phyloP scores from a whole-genome alignment of 2,329 filamentous ascomycete genomes.

The Penicillium expansum region DNA sequence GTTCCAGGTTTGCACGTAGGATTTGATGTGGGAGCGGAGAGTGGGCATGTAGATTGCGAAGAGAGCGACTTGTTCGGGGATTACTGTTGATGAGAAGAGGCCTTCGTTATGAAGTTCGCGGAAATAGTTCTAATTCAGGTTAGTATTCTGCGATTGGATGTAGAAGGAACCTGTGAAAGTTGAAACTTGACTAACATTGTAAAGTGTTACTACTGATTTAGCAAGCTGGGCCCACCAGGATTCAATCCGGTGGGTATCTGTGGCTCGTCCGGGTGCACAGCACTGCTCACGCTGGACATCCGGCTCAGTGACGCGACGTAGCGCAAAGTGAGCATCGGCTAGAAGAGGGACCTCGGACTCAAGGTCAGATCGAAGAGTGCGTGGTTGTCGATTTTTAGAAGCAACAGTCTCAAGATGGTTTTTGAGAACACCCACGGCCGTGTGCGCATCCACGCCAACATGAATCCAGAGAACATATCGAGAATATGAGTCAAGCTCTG shows the following conservation, averaged over 20 bases:
- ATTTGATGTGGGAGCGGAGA: slow-evolving; percentile 5
- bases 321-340: slow-evolving; percentile 7
- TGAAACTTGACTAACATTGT: slow-evolving; percentile 2
- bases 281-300: slow-evolving; percentile 6
- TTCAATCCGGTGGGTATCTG: slow-evolving; percentile 15
- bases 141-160: neutral
- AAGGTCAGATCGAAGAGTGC: slow-evolving; percentile 10
- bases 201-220: slow-evolving; percentile 3
- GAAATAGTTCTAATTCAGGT: slow-evolving; percentile 11
- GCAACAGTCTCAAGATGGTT: slow-evolving; percentile 14
- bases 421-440: slow-evolving; percentile 17
- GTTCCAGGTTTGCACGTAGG: slow-evolving; percentile 13
- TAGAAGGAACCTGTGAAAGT: neutral
- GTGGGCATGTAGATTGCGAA: slow-evolving; percentile 12
- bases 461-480: slow-evolving; percentile 24
- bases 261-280: slow-evolving; percentile 9
- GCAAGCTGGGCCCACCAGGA: slow-evolving; percentile 15
- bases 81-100: slow-evolving; percentile 4
- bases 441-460: slow-evolving; percentile 13
- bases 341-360: slow-evolving; percentile 10
- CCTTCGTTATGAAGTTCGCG: slow-evolving; percentile 4
- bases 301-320: slow-evolving; percentile 1
- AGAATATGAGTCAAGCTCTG: slow-evolving; percentile 21
- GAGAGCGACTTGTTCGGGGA: slow-evolving; percentile 10
- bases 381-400: slow-evolving; percentile 7